Percentiles rank a stretch among this genome's conserved stretches.
phyloP scores from a whole-genome alignment of 129 eudicot genomes.

The Lonicera japonica region DNA sequence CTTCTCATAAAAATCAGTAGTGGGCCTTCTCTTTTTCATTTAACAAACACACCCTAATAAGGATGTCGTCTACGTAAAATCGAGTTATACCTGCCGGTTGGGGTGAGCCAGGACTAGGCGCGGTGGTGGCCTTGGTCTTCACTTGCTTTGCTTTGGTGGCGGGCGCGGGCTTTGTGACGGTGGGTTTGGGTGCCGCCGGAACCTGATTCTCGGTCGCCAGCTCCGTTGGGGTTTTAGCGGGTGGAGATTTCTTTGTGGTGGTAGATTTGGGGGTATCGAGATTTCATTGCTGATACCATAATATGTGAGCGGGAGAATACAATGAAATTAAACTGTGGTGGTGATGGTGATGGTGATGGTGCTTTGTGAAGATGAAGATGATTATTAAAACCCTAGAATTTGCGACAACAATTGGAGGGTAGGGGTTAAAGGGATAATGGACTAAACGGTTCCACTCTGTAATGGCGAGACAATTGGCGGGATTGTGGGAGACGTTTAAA shows the following conservation, averaged over 20 bases:
- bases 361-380: no score
- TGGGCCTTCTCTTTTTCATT: no score
- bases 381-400: not conserved
- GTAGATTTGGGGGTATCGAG: slow-evolving; percentile 46
- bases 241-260: slow-evolving; percentile 45
- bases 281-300: slow-evolving; percentile 46
- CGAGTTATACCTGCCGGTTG: slow-evolving; percentile 29
- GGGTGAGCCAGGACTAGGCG: not conserved
- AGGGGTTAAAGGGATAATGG: not conserved
- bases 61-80: not conserved
- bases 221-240: slow-evolving; percentile 39
- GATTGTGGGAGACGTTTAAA: no score
- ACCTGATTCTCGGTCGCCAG: slow-evolving; percentile 12
- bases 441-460: no score
- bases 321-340: not conserved
- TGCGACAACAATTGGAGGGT: not conserved
- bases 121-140: slow-evolving; percentile 5
- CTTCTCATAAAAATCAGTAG: no score
- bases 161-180: slow-evolving; percentile 13
- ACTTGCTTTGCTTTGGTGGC: slow-evolving; percentile 25
- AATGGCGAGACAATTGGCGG: no score
- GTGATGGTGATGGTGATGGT: no score
- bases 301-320: not conserved
- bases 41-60: no score
- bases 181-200: slow-evolving; percentile 25